Evolutionary conservation across 805 yeast species (phyloP), one percentile per base, ranked within the genome.

Genomic region (Candida khao-thaluensis): DNA sequence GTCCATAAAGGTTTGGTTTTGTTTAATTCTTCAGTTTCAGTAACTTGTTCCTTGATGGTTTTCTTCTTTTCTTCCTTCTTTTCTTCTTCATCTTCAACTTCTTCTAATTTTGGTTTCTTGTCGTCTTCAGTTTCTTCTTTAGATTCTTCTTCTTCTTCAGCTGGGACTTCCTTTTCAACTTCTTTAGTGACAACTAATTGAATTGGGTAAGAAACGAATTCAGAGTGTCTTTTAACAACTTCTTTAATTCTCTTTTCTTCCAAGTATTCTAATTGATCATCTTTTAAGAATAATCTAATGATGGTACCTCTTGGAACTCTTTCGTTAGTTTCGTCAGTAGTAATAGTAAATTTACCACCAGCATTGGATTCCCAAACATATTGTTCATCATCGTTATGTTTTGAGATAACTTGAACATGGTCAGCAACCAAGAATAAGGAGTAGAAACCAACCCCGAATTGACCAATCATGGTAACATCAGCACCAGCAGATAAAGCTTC

Each of bases 371-470:
- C 99, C 99, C 99, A 93, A 59, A 93, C 76, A 82, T 93, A 93
- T 77, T 93, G 99, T 69, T 93, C 98, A 67, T 93, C 99, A 61
- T 93, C 99, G 66, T 93, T 93, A 81, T 89, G 84, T 79, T 93
- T 93, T 47, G 99, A 87, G 66, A 93, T 87, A 57, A 93, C 99
- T 76, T 93, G 96, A 51, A 93, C 99, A 57, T 81, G 87, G 76
- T 93, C 99, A 59, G 99, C 98, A 65, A 93, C 99, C 76, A 93
- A 81, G 86, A 93, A 93, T 54, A 91, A 78, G 40, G 99, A 93
- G 84, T 93, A 93, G 91, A 93, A 93, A 82, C 99, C 99, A 58
- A 93, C 99, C 89, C 99, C 99, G 77, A 93, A 93, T 77, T 93
- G 99, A 81, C 99, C 99, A 75, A 93, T 93, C 99, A 93, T 93